Base-by-base conservation (phyloP, 805 yeast genomes). In the Candida ponderosae region DNA sequence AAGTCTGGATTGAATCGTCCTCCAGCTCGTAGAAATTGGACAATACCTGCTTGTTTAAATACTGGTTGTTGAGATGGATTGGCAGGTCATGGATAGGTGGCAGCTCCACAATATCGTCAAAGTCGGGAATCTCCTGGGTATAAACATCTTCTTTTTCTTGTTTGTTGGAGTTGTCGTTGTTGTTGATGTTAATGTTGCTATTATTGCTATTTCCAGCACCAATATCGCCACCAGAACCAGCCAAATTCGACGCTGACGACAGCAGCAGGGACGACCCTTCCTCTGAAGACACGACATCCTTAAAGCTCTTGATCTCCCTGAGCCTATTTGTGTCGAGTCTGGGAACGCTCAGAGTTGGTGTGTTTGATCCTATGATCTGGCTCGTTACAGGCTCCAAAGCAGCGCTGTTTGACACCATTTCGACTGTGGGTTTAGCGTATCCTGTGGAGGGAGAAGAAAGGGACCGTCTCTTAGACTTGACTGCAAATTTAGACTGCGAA, bases 21-120 rank as follows among this genome's bases (percentile, higher is more conserved):
- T 24, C n/a, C 6, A 8, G 28, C 14, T 24, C 28, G 14, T 24
- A 24, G n/a, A 24, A 24, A 24, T 24, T 24, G 11, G 28, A 5
- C n/a, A 24, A 24, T 24, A 24, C 28, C 13, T 57, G 59, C 32
- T 56, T 56, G 45, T 63, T 63, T 28, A 64, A 38, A 38, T 59
- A 60, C 28, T 47, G 50, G 31, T 65, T 62, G 46, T 63, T 59
- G 40, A 63, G 40, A 42, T 62, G 61, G 13, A 65, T 51, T 16
- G 68, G 69, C 14, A 63, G 43, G 29, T 63, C 68, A 2, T 68
- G 66, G 3, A 63, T 58, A 14, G 64, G 61, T 32, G 60, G 58
- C 40, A 53, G 56, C 5, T 51, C 51, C 11, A 64, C 35, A 31
- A 64, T 60, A n/a, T 51, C 45, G 16, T 55, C 56, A 33, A 24